Conservation (phyloP, 768 basidiomycete genomes). For the Baorangia bicolor region DNA sequence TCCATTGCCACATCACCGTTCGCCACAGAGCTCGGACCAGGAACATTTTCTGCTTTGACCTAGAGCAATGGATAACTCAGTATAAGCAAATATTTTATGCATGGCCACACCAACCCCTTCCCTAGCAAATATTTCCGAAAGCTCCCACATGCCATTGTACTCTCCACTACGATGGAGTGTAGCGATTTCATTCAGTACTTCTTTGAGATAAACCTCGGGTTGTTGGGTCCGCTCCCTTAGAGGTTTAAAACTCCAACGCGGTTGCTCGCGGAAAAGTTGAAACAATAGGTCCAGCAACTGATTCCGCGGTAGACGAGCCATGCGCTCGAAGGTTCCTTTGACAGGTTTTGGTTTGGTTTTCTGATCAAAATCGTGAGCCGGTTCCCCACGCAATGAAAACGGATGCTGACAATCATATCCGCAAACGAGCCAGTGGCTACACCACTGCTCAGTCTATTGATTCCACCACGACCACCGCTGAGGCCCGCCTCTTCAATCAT, state of each 20-base stretch:
- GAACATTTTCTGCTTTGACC: constrained; percentile 48
- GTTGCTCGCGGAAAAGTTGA: constrained; percentile 67
- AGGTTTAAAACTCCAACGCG: constrained; percentile 79
- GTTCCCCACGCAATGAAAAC: not conserved
- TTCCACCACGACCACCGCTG: constrained; percentile 65
- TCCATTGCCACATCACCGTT: constrained; percentile 33
- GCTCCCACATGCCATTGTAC: constrained; percentile 76
- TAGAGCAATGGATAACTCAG: constrained; percentile 18
- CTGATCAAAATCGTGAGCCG: constrained; percentile 28
- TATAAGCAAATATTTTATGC: not conserved
- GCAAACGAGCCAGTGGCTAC: constrained; percentile 61
- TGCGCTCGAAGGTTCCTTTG: constrained; percentile 79
- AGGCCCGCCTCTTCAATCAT: constrained; percentile 73
- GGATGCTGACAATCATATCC: constrained; percentile 59
- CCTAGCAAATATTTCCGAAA: constrained; percentile 71
- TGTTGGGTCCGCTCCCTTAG: constrained; percentile 81
- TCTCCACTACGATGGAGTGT: constrained; percentile 78
- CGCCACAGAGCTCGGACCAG: constrained; percentile 35
- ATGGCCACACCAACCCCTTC: constrained; percentile 46
- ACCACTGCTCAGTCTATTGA: constrained; percentile 79
- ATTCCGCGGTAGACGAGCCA: constrained; percentile 89
- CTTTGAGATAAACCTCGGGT: constrained; percentile 84
- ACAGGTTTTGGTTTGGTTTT: constrained; percentile 64
- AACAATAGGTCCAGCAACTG: constrained; percentile 87
- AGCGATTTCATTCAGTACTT: constrained; percentile 75